Percentiles rank a stretch among this genome's conserved stretches.
Conservation (phyloP, 148 eudicot genomes). For the Heliosperma pusillum region DNA sequence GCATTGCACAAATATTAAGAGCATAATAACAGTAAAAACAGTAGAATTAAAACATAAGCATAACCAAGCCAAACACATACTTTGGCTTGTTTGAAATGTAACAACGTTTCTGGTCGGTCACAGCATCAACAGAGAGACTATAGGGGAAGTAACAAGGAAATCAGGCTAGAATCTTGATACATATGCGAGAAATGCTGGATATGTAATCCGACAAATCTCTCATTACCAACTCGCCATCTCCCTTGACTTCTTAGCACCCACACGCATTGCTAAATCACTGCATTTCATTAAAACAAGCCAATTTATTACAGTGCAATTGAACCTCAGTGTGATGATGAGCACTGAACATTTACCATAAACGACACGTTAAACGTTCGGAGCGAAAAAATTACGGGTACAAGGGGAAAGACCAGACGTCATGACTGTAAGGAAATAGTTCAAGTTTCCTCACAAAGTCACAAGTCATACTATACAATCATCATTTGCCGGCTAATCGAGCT, state of each 20-base stretch:
- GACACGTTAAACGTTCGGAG: no score
- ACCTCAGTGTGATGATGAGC: no score
- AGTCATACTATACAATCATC: not conserved
- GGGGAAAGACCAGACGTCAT: no score
- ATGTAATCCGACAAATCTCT: conserved; percentile 12
- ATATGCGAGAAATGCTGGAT: conserved; percentile 8
- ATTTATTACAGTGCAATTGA: no score
- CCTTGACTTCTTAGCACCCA: conserved; percentile 7
- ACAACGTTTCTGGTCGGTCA: conserved; percentile 1
- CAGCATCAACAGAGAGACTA: conserved; percentile 1
- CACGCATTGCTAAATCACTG: conserved; percentile 27
- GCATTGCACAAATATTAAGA: not conserved
- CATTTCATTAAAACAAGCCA: not conserved
- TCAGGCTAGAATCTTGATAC: conserved; percentile 18
- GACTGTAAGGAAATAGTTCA: no score
- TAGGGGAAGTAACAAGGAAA: not conserved
- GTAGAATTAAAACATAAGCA: not conserved
- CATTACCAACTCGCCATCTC: conserved; percentile 8
- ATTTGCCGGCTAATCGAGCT: no score
- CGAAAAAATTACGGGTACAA: no score
- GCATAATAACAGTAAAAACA: not conserved
- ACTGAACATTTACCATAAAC: no score
- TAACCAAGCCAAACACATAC: not conserved
- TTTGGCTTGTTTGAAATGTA: not conserved
- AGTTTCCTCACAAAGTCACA: no score